phyloP scores from a whole-genome alignment of 139 green algal species.

The Trebouxia sp. region DNA sequence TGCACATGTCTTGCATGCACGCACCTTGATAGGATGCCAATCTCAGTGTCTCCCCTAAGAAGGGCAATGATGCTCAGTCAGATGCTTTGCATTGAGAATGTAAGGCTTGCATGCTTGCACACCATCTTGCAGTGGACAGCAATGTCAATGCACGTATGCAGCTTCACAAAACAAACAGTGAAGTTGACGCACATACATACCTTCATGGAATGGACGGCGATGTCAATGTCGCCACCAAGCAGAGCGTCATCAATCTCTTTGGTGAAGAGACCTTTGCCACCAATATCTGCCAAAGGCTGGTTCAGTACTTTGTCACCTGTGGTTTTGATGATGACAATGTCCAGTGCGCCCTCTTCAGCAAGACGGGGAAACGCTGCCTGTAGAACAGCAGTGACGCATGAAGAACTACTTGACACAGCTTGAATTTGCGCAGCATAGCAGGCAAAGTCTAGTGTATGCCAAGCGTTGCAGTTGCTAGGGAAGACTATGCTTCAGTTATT shows the following conservation, averaged over 20 bases:
- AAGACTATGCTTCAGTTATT: too few species aligned
- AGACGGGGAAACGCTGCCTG: slow-evolving; percentile 87
- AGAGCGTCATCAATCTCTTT: slow-evolving; percentile 99
- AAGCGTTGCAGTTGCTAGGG: too few species aligned
- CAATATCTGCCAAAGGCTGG: slow-evolving; percentile 98
- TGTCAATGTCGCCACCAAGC: slow-evolving; percentile 92
- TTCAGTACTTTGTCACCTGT: slow-evolving; percentile 99
- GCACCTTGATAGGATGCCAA: too few species aligned
- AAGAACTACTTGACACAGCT: too few species aligned
- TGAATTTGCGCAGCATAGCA: neutral
- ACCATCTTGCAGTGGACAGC: neutral
- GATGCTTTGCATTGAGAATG: neutral
- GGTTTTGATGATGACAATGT: slow-evolving; percentile 99
- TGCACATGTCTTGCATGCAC: too few species aligned
- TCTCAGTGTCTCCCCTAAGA: too few species aligned
- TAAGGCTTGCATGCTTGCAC: neutral
- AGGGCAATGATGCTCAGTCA: too few species aligned
- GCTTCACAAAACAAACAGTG: too few species aligned
- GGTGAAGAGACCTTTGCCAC: slow-evolving; percentile 99
- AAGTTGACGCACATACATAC: too few species aligned
- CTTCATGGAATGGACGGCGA: slow-evolving; percentile 99
- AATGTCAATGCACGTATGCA: too few species aligned
- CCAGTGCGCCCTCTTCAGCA: slow-evolving; percentile 89
- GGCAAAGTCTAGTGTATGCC: neutral
- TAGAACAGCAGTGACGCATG: neutral